Evolutionary conservation across 805 yeast species (phyloP).

Genomic region (Brettanomyces nanus): DNA sequence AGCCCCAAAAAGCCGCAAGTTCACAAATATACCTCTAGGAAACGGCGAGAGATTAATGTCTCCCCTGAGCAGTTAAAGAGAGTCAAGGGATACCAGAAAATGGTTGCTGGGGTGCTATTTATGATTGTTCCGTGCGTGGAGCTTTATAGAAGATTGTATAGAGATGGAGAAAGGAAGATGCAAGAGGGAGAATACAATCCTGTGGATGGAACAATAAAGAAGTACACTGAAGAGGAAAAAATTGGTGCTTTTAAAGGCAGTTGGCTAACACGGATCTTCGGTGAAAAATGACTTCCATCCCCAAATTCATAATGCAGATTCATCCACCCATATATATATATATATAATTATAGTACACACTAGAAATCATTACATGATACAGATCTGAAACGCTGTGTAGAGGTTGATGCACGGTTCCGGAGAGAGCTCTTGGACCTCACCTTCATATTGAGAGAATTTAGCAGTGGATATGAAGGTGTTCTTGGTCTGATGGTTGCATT

Average conservation of each 20-base stretch:
- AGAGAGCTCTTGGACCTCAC: not conserved
- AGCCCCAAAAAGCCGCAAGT: too few relatives aligned
- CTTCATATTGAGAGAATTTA: not conserved
- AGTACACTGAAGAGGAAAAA: conserved; percentile 36
- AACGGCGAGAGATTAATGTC: conserved; percentile 3
- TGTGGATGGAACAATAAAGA: conserved; percentile 35
- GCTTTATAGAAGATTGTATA: conserved; percentile 25
- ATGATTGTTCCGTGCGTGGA: conserved; percentile 24
- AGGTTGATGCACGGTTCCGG: not conserved
- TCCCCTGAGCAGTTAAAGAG: conserved; percentile 17
- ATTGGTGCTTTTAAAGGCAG: conserved; percentile 27
- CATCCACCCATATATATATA: too few relatives aligned
- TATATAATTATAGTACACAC: not conserved
- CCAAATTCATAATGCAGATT: too few relatives aligned
- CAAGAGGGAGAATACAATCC: conserved; percentile 39
- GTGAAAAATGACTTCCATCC: conserved; percentile 27
- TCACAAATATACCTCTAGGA: too few relatives aligned
- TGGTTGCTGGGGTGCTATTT: conserved; percentile 24
- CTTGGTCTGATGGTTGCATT: not conserved
- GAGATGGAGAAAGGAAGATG: conserved; percentile 34
- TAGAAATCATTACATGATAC: not conserved
- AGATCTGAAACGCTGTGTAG: conserved; percentile 1
- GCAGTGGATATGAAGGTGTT: not conserved
- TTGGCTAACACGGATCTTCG: conserved; percentile 35
- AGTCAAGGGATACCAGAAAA: conserved; percentile 23